These are phyloP conservation scores for Auxenochlorella pyrenoidosa DNA, from an alignment of 139 green algal genomes.

Conservation along the genomic window DNA sequence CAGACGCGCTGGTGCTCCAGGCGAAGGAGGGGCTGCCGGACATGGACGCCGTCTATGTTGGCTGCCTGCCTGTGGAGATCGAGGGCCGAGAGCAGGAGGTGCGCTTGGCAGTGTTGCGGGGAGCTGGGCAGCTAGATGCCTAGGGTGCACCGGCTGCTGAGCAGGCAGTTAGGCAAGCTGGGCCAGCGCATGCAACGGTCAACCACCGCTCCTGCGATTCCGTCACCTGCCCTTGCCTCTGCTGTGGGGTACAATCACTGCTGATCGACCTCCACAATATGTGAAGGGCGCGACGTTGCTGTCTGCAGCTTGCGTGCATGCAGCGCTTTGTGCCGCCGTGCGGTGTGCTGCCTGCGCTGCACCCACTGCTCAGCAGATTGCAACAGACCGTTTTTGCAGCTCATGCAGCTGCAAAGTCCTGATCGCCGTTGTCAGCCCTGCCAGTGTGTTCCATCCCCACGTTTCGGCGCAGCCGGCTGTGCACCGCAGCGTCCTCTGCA, in stretches of 20 bases:
- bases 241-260: too few relatives aligned
- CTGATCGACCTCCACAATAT: too few relatives aligned
- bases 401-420: too few relatives aligned
- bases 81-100: constrained; percentile 85
- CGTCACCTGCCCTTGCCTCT: background rate
- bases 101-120: background rate
- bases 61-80: constrained; percentile 85
- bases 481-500: constrained; percentile 26
- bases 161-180: background rate
- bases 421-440: background rate
- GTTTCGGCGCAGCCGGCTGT: background rate
- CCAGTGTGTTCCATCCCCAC: background rate
- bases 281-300: too few relatives aligned
- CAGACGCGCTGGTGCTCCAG: constrained; percentile 94
- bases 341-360: too few relatives aligned
- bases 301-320: too few relatives aligned
- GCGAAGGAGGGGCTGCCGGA: constrained; percentile 84
- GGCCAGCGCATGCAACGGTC: background rate
- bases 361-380: too few relatives aligned
- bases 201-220: background rate
- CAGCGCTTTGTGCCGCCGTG: background rate
- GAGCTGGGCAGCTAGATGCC: background rate
- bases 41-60: constrained; percentile 85
- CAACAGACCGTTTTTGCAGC: too few relatives aligned
- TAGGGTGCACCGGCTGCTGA: background rate